Evolutionary conservation across 441 rosid genomes (phyloP).

Genomic region (Pelargonium fulgidum): DNA sequence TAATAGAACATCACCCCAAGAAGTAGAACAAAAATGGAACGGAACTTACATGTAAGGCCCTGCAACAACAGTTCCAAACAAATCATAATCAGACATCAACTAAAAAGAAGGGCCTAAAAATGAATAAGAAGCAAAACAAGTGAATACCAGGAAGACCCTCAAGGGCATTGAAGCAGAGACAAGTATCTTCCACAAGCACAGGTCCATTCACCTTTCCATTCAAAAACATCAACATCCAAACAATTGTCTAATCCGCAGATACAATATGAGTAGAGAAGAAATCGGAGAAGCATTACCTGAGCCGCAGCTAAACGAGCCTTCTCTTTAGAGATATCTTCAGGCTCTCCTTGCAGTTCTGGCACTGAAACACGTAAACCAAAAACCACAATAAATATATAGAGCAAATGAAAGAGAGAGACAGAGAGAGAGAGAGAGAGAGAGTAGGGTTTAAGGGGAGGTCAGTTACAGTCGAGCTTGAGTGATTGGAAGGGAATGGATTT

Average conservation of each 20-base stretch:
- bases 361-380: conserved; percentile 31
- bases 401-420: background rate
- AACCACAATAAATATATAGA: background rate
- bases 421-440: background rate
- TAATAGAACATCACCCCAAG: conserved; percentile 16
- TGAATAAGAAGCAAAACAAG: background rate
- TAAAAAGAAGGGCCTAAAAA: background rate
- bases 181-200: conserved; percentile 91
- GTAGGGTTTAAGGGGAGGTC: background rate
- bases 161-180: conserved; percentile 86
- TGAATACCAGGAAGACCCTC: conserved; percentile 84
- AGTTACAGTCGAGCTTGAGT: conserved; percentile 68
- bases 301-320: conserved; percentile 90
- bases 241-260: background rate
- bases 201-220: conserved; percentile 72
- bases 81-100: background rate
- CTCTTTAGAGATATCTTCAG: conserved; percentile 75
- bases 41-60: conserved; percentile 91
- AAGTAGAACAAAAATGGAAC: conserved; percentile 13
- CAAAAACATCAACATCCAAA: background rate
- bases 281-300: conserved; percentile 33
- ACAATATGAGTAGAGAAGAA: background rate
- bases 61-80: conserved; percentile 34
- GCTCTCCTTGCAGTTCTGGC: conserved; percentile 93
- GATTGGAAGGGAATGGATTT: conserved; percentile 79